Evolutionary conservation across 331 rosid species (phyloP).

Genomic region (Malus hybrid): DNA sequence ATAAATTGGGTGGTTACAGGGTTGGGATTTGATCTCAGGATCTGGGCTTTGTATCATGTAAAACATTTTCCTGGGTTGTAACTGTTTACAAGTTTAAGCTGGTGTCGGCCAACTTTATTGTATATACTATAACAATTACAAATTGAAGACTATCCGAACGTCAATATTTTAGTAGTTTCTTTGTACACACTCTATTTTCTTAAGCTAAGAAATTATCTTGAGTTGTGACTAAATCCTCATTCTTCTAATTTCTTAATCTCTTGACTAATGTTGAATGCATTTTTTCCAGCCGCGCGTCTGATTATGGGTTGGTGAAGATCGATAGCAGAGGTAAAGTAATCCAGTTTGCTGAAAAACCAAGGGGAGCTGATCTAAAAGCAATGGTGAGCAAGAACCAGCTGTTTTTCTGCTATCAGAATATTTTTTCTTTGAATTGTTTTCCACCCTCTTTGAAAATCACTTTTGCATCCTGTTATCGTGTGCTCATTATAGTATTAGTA

Average conservation of each 20-base stretch:
- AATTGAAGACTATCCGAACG: background rate
- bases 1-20: background rate
- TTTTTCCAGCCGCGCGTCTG: conserved; percentile 72
- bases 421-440: background rate
- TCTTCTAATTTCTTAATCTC: background rate
- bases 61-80: background rate
- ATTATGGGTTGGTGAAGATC: conserved; percentile 73
- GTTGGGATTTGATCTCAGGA: background rate
- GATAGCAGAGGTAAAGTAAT: conserved; percentile 59
- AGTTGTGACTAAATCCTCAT: background rate
- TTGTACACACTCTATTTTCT: background rate
- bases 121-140: background rate
- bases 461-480: background rate
- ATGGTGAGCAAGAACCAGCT: conserved; percentile 56
- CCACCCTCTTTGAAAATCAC: background rate
- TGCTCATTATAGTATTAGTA: background rate
- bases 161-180: background rate
- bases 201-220: background rate
- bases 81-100: background rate
- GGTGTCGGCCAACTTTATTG: background rate
- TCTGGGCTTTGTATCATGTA: background rate
- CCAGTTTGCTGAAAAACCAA: conserved; percentile 79
- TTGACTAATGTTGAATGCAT: background rate
- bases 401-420: background rate
- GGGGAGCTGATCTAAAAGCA: conserved; percentile 59